phyloP scores from a whole-genome alignment of 2,329 filamentous ascomycete genomes.

The Tolypocladium ovalisporum region DNA sequence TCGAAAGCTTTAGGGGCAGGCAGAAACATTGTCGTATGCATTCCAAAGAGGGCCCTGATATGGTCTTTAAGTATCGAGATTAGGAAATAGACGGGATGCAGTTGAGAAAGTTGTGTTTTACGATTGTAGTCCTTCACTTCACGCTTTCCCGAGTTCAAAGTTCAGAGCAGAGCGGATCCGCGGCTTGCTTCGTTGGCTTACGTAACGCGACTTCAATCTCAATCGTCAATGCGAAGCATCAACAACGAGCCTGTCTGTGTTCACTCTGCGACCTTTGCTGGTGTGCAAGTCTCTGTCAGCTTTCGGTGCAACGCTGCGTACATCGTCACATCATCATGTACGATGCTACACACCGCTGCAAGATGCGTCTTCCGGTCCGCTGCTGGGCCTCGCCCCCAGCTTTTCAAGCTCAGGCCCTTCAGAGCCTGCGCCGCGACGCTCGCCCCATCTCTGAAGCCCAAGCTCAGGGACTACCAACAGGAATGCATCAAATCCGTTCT shows the following conservation, averaged over 20 bases:
- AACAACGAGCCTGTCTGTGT: not conserved
- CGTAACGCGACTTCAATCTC: not conserved
- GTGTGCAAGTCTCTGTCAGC: not conserved
- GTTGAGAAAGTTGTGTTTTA: not conserved
- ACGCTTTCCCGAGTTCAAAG: not conserved
- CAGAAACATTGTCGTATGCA: not conserved
- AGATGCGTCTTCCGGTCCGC: constrained; percentile 15
- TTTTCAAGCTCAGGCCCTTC: constrained; percentile 4
- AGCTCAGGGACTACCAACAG: constrained; percentile 76
- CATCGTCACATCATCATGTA: constrained; percentile 17
- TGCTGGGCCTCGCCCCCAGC: constrained; percentile 3
- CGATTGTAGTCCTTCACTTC: not conserved
- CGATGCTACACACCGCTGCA: constrained; percentile 21
- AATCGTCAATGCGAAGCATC: not conserved
- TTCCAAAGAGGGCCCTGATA: not conserved
- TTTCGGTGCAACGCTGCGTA: not conserved
- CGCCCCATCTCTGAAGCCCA: constrained; percentile 27
- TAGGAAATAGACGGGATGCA: not conserved
- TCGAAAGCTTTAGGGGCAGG: constrained; percentile 7
- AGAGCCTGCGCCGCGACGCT: constrained; percentile 13
- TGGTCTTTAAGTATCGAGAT: not conserved
- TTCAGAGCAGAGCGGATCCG: not conserved
- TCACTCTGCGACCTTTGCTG: not conserved
- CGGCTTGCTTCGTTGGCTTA: not conserved
- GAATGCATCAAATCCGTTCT: constrained; percentile 82